Evolutionary conservation across 2,329 filamentous ascomycete genomes (phyloP), one percentile per base, ranked within the genome.

Genomic region (Chrysoporthe austroafricana): DNA sequence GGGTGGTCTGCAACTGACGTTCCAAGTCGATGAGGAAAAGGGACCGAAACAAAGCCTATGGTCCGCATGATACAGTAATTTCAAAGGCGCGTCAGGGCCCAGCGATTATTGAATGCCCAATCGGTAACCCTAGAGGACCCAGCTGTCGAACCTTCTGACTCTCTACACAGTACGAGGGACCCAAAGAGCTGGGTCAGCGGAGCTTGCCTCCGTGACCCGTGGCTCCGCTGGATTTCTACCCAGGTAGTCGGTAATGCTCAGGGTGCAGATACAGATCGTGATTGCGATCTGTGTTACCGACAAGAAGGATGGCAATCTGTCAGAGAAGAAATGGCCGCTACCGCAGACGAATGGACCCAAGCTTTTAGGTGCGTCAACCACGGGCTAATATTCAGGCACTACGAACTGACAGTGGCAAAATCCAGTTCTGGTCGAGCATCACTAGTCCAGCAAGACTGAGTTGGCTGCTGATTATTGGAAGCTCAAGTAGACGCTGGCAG

Each of bases 121-220:
- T 63, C 14, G 36, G 32, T 8, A 18, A n/a, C 18, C 21, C 52
- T 11, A 13, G 13, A 34, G 52, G 14, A 36, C 36, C 52, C 43
- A 39, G 39, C 39, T 21, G 3, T 32, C 36, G 11, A 46, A 32
- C 59, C 26, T 62, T 34, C 57, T 60, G 36, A 43, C 57, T 60
- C 57, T 60, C n/a, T 39, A 43, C 39, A 44, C 21, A 26, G 36
- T 43, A 36, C 32, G n/a, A 68, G 66, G 60, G 58, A 65, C 68
- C 68, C 68, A 62, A 43, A 52, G 59, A 56, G 57, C 63, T 64
- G 65, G 68, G 62, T 69, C 16, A 52, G 68, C 65, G 65, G 68
- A 64, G 62, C 61, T 32, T 50, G 58, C 58, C 65, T 65, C 63
- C 39, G 62, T 64, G 62, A 52, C 48, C 48, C 62, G 16, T n/a